phyloP scores from a whole-genome alignment of 2,329 filamentous ascomycete genomes.

The Alternaria sp. region DNA sequence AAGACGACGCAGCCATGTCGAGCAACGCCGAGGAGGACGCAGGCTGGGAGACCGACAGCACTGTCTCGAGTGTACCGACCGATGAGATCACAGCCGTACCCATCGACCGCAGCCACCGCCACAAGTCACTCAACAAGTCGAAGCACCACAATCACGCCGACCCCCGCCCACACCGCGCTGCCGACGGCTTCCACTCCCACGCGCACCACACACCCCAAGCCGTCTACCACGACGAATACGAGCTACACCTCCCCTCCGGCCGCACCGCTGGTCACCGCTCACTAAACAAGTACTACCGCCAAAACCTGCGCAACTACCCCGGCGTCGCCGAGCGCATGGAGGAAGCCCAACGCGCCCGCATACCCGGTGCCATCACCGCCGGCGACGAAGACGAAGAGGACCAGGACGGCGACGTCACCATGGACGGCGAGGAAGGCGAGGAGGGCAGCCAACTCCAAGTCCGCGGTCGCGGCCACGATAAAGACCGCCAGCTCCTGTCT shows the following conservation, averaged over 20 bases:
- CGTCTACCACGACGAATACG: slow-evolving; percentile 90
- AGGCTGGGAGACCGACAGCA: slow-evolving; percentile 95
- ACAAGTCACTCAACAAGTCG: slow-evolving; percentile 74
- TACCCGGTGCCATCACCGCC: slow-evolving; percentile 55
- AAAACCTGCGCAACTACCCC: slow-evolving; percentile 88
- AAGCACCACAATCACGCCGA: slow-evolving; percentile 77
- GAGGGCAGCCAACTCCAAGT: slow-evolving; percentile 16
- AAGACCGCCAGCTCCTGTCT: slow-evolving; percentile 53
- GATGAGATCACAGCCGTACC: slow-evolving; percentile 82
- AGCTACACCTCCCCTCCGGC: slow-evolving; percentile 90
- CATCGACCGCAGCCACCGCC: slow-evolving; percentile 74
- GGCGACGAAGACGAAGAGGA: slow-evolving; percentile 55
- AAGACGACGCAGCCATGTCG: slow-evolving; percentile 49
- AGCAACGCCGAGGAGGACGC: slow-evolving; percentile 69
- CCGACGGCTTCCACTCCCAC: slow-evolving; percentile 81
- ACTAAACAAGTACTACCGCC: slow-evolving; percentile 84
- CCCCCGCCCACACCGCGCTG: slow-evolving; percentile 73
- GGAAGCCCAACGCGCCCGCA: slow-evolving; percentile 59
- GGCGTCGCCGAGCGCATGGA: slow-evolving; percentile 76
- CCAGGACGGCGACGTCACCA: slow-evolving; percentile 47
- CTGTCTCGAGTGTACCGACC: slow-evolving; percentile 82
- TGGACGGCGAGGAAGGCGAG: slow-evolving; percentile 33
- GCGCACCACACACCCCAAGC: slow-evolving; percentile 75
- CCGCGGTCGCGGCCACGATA: slow-evolving; percentile 45
- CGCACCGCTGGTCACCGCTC: slow-evolving; percentile 89